These are phyloP conservation scores for Guyanaporus albipodus DNA, from an alignment of 768 basidiomycete species.

Conservation along the genomic window DNA sequence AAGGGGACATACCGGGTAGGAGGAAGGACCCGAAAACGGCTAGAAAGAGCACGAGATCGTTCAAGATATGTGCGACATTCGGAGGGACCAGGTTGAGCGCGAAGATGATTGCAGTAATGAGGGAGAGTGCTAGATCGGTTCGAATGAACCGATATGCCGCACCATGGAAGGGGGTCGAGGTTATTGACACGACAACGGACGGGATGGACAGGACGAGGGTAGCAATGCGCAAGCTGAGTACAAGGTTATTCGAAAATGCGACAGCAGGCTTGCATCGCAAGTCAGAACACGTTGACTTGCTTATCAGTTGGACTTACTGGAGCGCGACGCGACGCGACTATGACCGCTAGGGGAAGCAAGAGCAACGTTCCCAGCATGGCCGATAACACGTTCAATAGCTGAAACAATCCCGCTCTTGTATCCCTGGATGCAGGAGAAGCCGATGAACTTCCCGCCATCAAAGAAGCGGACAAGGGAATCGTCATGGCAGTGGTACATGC, in stretches of 20 bases:
- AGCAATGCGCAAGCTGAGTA: constrained; percentile 40
- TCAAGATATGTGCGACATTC: constrained; percentile 36
- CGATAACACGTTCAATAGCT: constrained; percentile 49
- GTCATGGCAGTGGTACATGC: constrained; percentile 64
- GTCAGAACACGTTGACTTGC: constrained; percentile 20
- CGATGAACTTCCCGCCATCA: constrained; percentile 38
- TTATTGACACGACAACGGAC: constrained; percentile 52
- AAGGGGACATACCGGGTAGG: constrained; percentile 46
- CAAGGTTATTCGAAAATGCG: constrained; percentile 3
- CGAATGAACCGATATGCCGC: constrained; percentile 35
- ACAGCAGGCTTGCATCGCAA: constrained; percentile 4
- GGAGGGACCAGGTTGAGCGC: constrained; percentile 45
- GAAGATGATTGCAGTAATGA: constrained; percentile 41
- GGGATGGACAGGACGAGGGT: constrained; percentile 61
- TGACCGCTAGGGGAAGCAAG: constrained; percentile 55
- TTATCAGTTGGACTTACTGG: constrained; percentile 35
- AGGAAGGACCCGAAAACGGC: constrained; percentile 57
- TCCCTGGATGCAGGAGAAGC: constrained; percentile 34
- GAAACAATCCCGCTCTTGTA: constrained; percentile 53
- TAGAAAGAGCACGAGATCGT: constrained; percentile 46
- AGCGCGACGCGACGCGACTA: constrained; percentile 42
- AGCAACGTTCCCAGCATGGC: constrained; percentile 45
- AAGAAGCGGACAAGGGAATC: constrained; percentile 59
- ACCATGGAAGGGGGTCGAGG: constrained; percentile 47
- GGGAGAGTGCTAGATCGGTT: constrained; percentile 44